Percentiles rank a stretch among this genome's conserved stretches.
These are phyloP conservation scores for Tolypocladium sp. DNA, from an alignment of 2,329 filamentous ascomycete genomes.

Conservation along the genomic window DNA sequence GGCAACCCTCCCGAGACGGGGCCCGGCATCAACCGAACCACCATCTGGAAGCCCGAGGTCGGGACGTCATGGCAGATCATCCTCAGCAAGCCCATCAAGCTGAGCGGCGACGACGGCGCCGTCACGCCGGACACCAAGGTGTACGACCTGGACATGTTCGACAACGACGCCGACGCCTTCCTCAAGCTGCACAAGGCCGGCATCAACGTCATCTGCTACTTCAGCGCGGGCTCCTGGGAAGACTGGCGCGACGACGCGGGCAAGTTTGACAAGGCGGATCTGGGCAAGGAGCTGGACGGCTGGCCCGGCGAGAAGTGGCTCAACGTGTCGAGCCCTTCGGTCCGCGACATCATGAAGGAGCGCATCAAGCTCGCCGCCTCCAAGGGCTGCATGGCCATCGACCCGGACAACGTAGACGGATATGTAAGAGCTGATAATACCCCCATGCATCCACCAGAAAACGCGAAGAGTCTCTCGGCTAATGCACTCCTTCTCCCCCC, in stretches of 20 bases:
- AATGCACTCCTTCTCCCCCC: neutral
- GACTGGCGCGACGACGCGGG: conserved; percentile 48
- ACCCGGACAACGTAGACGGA: conserved; percentile 63
- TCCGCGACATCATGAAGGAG: conserved; percentile 55
- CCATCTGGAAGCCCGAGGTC: conserved; percentile 42
- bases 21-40: conserved; percentile 14
- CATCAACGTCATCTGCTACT: conserved; percentile 65
- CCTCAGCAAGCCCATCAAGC: conserved; percentile 33
- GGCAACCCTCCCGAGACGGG: conserved; percentile 5
- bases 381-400: conserved; percentile 60
- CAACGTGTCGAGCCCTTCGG: conserved; percentile 43
- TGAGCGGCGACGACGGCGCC: conserved; percentile 25
- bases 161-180: conserved; percentile 34
- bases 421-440: conserved; percentile 36
- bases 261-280: conserved; percentile 44
- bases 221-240: conserved; percentile 63
- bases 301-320: conserved; percentile 64
- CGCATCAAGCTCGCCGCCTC: conserved; percentile 48
- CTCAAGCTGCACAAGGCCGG: conserved; percentile 47
- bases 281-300: conserved; percentile 49
- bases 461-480: neutral
- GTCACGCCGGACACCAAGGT: conserved; percentile 39
- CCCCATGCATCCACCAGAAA: no score
- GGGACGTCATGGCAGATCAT: conserved; percentile 54
- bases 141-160: conserved; percentile 43